Evolutionary conservation across 2,329 filamentous ascomycete genomes (phyloP).

Genomic region (Diaporthe citrichinensis): DNA sequence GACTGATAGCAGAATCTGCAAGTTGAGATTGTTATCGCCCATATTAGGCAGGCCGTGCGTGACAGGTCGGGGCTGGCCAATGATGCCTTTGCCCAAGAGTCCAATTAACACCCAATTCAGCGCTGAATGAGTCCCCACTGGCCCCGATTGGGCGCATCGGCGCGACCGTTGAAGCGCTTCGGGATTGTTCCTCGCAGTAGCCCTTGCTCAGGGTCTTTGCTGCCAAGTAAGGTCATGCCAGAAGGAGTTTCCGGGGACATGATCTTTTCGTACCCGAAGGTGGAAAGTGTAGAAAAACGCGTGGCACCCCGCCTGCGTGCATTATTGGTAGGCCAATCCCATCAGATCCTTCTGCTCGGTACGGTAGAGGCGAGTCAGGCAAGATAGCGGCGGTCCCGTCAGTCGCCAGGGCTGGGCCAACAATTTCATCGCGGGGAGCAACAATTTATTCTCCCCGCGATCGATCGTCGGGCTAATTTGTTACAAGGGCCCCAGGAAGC

Average conservation of each 20-base stretch:
- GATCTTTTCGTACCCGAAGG: not conserved
- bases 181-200: not conserved
- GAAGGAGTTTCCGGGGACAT: not conserved
- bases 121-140: not conserved
- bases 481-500: not conserved
- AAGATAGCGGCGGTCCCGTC: not conserved
- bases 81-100: not conserved
- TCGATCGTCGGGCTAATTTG: not conserved
- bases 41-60: slow-evolving; percentile 26
- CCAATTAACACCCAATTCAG: not conserved
- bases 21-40: slow-evolving; percentile 1
- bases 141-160: not conserved
- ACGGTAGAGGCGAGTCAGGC: slow-evolving; percentile 11
- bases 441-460: not conserved
- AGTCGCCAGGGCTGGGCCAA: not conserved
- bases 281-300: not conserved
- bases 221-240: not conserved
- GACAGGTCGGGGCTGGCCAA: slow-evolving; percentile 30
- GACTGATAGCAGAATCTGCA: slow-evolving; percentile 22
- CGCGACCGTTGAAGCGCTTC: not conserved
- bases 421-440: not conserved
- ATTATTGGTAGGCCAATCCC: not conserved
- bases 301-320: not conserved
- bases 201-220: not conserved
- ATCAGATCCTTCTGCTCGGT: not conserved